Evolutionary conservation across 257 asterid genomes (phyloP), one percentile per base, ranked within the genome.

Genomic region (Jaltomata sinuosa): DNA sequence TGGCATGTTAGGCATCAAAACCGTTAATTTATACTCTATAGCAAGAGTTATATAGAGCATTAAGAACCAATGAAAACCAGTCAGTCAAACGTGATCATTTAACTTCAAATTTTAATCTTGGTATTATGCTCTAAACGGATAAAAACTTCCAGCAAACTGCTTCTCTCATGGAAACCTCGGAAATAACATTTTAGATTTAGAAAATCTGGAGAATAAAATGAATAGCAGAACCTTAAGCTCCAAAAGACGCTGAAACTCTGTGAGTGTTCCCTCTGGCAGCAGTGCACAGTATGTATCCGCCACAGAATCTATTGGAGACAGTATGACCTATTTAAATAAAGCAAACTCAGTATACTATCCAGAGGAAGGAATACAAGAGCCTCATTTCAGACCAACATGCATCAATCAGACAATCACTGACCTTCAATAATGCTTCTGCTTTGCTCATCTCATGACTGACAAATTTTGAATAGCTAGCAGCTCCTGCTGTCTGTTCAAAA

Each of bases 401-500:
- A 40, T 81, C 57, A 74, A 68, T 76, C 85, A 86, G 42, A 8
- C 42, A 3, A 4, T 38, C 7, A 38, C 80, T 61, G 77, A 93
- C 98, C 96, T 96, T 96, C 80, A 96, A 87, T 62, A 96, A 89
- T 83, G 98, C 98, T 91, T 94, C 98, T 57, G 98, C 99, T 91
- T 96, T 96, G 96, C 98, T 96, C 98, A 94, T 96, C 89, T 96
- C 99, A 81, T 97, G 94, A 89, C 91, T 93, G 16, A 96, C 98
- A 88, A 94, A 96, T 86, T 93, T 96, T 65, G 99, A 91, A 89
- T 94, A 96, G 90, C 97, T 94, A 68, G 95, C 86, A 87, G 94
- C 98, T 85, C 93, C 95, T 53, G 97, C 91, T 82, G 92, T 90
- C 98, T 95, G 88, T 81, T 87, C 38, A 19, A 85, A 45, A 87